Percentiles rank a stretch among this genome's conserved stretches.
These are phyloP conservation scores for Obba rivulosa DNA, from an alignment of 768 basidiomycete species.

Conservation along the genomic window DNA sequence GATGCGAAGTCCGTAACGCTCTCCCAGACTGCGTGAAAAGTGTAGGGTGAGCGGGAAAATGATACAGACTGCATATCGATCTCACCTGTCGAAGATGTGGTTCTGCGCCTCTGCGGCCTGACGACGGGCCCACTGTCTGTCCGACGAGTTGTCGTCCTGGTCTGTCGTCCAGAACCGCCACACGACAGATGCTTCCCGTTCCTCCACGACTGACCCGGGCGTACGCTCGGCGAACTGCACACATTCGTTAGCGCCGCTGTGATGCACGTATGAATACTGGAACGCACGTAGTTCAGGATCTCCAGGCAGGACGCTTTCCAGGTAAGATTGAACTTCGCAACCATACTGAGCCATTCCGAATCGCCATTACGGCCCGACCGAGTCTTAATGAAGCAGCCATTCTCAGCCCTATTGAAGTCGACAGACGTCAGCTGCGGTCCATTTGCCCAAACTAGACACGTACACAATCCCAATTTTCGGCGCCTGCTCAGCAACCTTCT, in stretches of 20 bases:
- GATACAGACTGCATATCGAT: background rate
- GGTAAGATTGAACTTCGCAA: conserved; percentile 67
- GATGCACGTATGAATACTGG: background rate
- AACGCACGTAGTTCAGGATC: conserved; percentile 75
- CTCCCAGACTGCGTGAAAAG: conserved; percentile 55
- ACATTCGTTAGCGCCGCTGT: background rate
- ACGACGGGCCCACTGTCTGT: conserved; percentile 76
- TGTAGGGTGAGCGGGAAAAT: background rate
- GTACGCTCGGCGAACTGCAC: conserved; percentile 85
- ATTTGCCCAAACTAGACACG: conserved; percentile 23
- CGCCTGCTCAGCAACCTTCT: conserved; percentile 52
- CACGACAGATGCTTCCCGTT: conserved; percentile 74
- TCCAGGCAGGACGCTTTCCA: conserved; percentile 82
- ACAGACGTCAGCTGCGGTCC: background rate
- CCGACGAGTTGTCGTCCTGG: conserved; percentile 32
- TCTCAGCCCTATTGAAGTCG: conserved; percentile 58
- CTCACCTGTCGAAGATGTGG: conserved; percentile 77
- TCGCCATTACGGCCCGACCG: conserved; percentile 25
- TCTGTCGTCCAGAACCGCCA: conserved; percentile 79
- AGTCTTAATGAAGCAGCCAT: conserved; percentile 80
- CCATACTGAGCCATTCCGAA: conserved; percentile 73
- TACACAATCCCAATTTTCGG: conserved; percentile 75
- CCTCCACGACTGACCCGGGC: conserved; percentile 79
- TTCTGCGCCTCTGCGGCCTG: conserved; percentile 92
- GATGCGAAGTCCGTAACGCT: conserved; percentile 77